Conservation (phyloP, 2,329 filamentous ascomycete species). For the Epichloe bromicola region DNA sequence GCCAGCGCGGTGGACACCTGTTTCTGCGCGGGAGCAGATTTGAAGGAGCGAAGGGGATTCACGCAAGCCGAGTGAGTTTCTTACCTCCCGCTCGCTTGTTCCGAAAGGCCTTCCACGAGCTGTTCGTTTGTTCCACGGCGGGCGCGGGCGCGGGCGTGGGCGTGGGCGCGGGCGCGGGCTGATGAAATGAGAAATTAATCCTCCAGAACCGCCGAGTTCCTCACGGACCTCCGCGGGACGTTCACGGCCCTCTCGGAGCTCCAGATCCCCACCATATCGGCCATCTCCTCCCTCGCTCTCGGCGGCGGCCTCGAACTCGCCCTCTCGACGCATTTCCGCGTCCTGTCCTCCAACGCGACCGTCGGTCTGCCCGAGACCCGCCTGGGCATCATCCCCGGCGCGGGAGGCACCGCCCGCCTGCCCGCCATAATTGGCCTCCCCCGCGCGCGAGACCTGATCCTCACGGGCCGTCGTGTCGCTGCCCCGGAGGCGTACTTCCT, state of each 20-base stretch:
- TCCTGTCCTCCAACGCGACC: constrained; percentile 65
- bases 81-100: too few species aligned
- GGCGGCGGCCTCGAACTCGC: constrained; percentile 91
- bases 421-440: constrained; percentile 65
- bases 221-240: constrained; percentile 61
- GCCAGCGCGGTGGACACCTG: constrained; percentile 73
- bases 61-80: constrained; percentile 57
- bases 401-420: constrained; percentile 82
- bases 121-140: too few species aligned
- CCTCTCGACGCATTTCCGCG: constrained; percentile 76
- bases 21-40: constrained; percentile 89
- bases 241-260: constrained; percentile 61
- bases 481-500: constrained; percentile 83
- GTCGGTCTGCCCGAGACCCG: constrained; percentile 85
- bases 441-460: constrained; percentile 77
- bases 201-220: constrained; percentile 65
- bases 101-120: too few species aligned
- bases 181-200: neutral
- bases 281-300: constrained; percentile 73
- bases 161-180: neutral
- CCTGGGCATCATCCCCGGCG: constrained; percentile 87
- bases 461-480: constrained; percentile 76
- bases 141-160: too few species aligned
- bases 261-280: constrained; percentile 80
- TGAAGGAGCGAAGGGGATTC: constrained; percentile 77